Evolutionary conservation across 768 basidiomycete species (phyloP).

Genomic region (Auriculariales sp.): DNA sequence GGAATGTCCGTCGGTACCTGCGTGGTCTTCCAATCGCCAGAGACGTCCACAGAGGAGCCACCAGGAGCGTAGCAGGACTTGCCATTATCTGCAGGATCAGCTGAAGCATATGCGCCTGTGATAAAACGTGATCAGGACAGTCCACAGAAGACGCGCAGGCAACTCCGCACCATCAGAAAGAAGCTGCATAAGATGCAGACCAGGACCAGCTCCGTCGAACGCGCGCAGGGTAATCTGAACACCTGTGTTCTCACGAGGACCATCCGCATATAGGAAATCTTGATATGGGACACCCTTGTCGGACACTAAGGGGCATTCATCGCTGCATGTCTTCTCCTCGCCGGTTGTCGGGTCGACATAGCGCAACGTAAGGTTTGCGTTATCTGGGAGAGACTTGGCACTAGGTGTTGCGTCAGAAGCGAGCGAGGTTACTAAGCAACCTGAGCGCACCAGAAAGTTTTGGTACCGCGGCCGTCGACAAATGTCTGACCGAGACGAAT

Average conservation of each 20-base stretch:
- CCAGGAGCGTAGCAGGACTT: conserved; percentile 66
- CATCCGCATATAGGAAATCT: conserved; percentile 71
- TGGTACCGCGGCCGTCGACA: conserved; percentile 64
- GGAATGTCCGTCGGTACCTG: conserved; percentile 58
- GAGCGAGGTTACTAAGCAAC: conserved; percentile 1
- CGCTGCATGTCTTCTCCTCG: conserved; percentile 61
- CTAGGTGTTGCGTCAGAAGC: conserved; percentile 20
- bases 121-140: neutral
- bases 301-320: conserved; percentile 65
- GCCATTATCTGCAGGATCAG: conserved; percentile 42
- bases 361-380: conserved; percentile 57
- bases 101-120: conserved; percentile 61
- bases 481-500: conserved; percentile 89
- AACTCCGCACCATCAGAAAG: conserved; percentile 76
- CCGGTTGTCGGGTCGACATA: conserved; percentile 68
- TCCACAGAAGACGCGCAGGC: conserved; percentile 7
- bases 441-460: conserved; percentile 60
- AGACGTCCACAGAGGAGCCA: conserved; percentile 50
- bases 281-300: conserved; percentile 72
- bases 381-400: conserved; percentile 80
- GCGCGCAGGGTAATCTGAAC: conserved; percentile 69
- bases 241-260: conserved; percentile 60
- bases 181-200: conserved; percentile 82
- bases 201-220: conserved; percentile 59
- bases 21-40: conserved; percentile 56